These are phyloP conservation scores for Xylaria longipes DNA, from an alignment of 495 filamentous ascomycete genomes.

Conservation along the genomic window DNA sequence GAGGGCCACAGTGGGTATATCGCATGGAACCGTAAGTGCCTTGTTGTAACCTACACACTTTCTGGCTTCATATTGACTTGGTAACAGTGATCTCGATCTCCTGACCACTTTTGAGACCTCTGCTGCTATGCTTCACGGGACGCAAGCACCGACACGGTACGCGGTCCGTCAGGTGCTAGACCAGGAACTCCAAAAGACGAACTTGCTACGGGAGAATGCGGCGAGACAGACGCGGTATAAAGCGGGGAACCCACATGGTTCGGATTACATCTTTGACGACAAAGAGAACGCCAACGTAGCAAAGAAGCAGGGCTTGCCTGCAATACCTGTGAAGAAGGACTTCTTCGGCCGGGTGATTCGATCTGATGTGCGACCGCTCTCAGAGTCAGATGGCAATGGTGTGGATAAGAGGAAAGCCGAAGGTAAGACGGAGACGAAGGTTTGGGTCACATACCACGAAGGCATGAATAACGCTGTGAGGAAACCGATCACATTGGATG, in stretches of 20 bases:
- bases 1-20: conserved; percentile 75
- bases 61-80: conserved; percentile 7
- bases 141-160: conserved; percentile 75
- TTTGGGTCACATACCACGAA: conserved; percentile 95
- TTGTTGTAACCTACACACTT: not conserved
- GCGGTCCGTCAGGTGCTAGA: conserved; percentile 92
- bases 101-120: conserved; percentile 68
- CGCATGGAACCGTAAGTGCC: conserved; percentile 89
- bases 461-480: conserved; percentile 96
- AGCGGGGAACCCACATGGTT: conserved; percentile 42
- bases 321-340: conserved; percentile 71
- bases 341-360: conserved; percentile 84
- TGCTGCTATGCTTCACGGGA: conserved; percentile 49
- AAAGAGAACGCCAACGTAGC: conserved; percentile 49
- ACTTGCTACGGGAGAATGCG: conserved; percentile 63
- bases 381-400: conserved; percentile 48
- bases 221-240: conserved; percentile 62
- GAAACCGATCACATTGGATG: conserved; percentile 86
- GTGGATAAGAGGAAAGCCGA: conserved; percentile 44
- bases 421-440: conserved; percentile 60
- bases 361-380: conserved; percentile 47
- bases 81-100: conserved; percentile 63
- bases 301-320: conserved; percentile 36
- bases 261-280: conserved; percentile 47
- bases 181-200: conserved; percentile 79